A percentile compares a stretch with the other conserved stretches of the same genome.
Evolutionary conservation across 2,329 filamentous ascomycete genomes (phyloP).

Genomic region (Fusarium tanahbumbuense): DNA sequence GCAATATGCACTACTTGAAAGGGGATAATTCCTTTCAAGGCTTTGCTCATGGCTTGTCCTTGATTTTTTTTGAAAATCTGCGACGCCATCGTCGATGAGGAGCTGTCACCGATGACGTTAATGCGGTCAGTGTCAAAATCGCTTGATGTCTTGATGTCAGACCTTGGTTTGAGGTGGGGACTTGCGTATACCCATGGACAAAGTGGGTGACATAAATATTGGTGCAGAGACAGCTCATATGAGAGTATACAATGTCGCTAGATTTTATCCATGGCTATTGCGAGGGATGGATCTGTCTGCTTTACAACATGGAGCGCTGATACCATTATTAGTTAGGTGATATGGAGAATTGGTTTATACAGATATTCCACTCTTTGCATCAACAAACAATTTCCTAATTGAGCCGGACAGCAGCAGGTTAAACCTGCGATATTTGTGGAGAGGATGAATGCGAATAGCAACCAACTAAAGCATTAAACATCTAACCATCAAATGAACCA

Average conservation of each 20-base stretch:
- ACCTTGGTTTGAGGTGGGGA: conserved; percentile 31
- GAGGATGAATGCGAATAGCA: background rate
- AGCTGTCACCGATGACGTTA: conserved; percentile 36
- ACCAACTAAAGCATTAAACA: background rate
- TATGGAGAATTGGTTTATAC: too few relatives aligned
- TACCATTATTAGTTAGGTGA: background rate
- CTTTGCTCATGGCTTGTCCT: conserved; percentile 26
- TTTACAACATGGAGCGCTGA: background rate
- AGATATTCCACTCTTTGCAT: too few relatives aligned
- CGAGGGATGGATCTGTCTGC: background rate
- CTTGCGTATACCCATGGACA: background rate
- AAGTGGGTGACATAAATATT: conserved; percentile 13
- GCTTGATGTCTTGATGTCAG: conserved; percentile 27
- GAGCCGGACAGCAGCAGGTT: too few relatives aligned
- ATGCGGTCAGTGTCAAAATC: conserved; percentile 12
- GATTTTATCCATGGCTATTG: background rate
- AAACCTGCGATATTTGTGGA: background rate
- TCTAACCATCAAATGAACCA: background rate
- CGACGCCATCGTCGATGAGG: conserved; percentile 34
- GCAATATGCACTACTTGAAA: conserved; percentile 6
- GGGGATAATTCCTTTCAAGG: conserved; percentile 15
- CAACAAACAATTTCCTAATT: too few relatives aligned
- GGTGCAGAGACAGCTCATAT: background rate
- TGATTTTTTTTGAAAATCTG: conserved; percentile 35
- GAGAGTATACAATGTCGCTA: background rate